Percentiles rank a stretch among this genome's conserved stretches.
Conservation (phyloP, 139 green algal species). For the Coelastrella sp. region DNA sequence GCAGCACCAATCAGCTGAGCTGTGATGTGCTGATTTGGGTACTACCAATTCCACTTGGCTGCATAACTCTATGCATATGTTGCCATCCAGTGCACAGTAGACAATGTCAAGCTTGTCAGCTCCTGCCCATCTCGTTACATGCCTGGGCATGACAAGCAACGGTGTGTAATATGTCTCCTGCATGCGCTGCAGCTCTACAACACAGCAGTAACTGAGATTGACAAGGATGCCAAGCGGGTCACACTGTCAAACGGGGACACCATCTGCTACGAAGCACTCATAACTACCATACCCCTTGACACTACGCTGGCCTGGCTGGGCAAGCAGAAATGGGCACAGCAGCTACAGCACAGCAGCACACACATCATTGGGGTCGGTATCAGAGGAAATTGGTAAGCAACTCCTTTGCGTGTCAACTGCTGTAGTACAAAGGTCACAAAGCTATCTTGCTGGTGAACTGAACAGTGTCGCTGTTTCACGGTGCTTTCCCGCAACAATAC, state of each 20-base stretch:
- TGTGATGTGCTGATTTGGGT: too few species aligned
- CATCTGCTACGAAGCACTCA: conserved; percentile 72
- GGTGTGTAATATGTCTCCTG: background rate
- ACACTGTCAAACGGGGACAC: conserved; percentile 60
- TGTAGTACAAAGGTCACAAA: too few species aligned
- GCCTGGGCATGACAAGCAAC: too few species aligned
- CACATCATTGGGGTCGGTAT: conserved; percentile 90
- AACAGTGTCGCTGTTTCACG: too few species aligned
- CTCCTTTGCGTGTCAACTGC: background rate
- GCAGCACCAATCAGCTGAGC: background rate
- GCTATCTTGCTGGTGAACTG: too few species aligned
- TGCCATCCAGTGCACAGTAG: too few species aligned
- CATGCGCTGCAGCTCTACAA: conserved; percentile 70
- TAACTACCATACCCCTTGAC: conserved; percentile 91
- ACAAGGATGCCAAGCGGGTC: conserved; percentile 79
- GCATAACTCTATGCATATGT: too few species aligned
- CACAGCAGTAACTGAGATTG: conserved; percentile 71
- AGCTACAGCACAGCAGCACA: conserved; percentile 81
- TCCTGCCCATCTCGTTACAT: too few species aligned
- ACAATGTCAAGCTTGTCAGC: too few species aligned
- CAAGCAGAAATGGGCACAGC: conserved; percentile 75
- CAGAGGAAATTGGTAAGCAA: conserved; percentile 57
- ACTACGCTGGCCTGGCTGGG: conserved; percentile 78
- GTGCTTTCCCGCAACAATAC: too few species aligned
- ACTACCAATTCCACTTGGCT: too few species aligned